phyloP scores from a whole-genome alignment of 2,329 filamentous ascomycete genomes.

The Xylariaceae sp. region DNA sequence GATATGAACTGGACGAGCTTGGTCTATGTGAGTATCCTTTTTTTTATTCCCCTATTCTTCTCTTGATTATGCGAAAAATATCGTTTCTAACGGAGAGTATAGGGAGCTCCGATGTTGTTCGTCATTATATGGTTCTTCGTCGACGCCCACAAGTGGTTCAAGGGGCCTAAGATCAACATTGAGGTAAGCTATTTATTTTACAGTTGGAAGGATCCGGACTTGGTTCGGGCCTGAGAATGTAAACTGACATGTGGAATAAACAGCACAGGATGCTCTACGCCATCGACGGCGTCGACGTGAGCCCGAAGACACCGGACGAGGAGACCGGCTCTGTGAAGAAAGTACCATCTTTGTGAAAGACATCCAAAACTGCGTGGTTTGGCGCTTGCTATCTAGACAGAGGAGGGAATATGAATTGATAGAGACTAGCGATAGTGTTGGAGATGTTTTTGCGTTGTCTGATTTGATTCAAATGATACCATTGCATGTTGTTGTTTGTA shows the following conservation, averaged over 20 bases:
- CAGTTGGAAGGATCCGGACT: no score
- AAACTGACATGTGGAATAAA: no score
- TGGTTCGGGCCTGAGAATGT: no score
- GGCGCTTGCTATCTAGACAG: no score
- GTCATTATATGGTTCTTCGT: conserved; percentile 59
- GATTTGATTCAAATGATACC: no score
- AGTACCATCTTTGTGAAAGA: background rate
- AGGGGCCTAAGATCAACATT: conserved; percentile 63
- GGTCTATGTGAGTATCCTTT: conserved; percentile 40
- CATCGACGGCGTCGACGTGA: conserved; percentile 20
- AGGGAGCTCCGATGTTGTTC: conserved; percentile 57
- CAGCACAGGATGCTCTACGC: conserved; percentile 26
- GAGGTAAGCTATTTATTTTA: conserved; percentile 30
- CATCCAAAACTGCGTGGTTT: no score
- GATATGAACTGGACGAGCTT: conserved; percentile 66
- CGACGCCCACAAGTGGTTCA: conserved; percentile 63
- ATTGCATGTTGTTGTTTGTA: no score
- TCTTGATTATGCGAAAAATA: no score
- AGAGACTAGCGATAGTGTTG: no score
- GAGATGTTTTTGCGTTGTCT: no score
- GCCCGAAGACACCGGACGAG: conserved; percentile 16
- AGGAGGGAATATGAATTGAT: no score
- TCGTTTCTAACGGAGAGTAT: conserved; percentile 3
- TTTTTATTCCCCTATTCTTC: no score
- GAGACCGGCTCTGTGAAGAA: conserved; percentile 24